Evolutionary conservation across 2,329 filamentous ascomycete genomes (phyloP), one percentile per base, ranked within the genome.

Genomic region (Emergomyces orientalis): DNA sequence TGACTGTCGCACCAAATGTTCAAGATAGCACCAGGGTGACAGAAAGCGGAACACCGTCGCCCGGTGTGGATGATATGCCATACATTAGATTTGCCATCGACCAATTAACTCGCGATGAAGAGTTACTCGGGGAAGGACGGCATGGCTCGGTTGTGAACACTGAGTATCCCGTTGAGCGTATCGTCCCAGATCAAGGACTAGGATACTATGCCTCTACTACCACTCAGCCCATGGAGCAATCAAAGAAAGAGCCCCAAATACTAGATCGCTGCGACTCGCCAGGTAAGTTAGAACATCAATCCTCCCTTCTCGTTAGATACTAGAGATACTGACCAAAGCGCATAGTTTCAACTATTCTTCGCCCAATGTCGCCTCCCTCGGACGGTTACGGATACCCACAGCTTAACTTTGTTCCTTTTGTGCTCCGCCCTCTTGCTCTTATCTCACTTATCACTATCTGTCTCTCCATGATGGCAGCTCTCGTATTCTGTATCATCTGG

Each of bases 81-180:
- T 96, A 92, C 74, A 90, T 97, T 66, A 88, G 88, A 66, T 95
- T 94, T 73, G 92, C 93, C 49, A 85, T 97, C 66, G 89, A 96
- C 66, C 90, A 93, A 66, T 79, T 97, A 68, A 95, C 91, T 6
- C 82, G 88, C 57, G 85, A 89, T 69, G 87, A 87, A 63, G 86
- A 89, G 64, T 80, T 86, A 6, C 76, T 79, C 63, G 81, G 82
- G 11, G 78, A 81, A 62, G 78, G 80, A 62, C 77, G 82, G 67
- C 80, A 84, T 60, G 74, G 81, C 61, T 79, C 81, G 58, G 66
- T 75, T 65, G 66, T 67, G 0, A 73, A 70, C n/a, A 67, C 69
- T 19, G 78, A 80, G 51, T 83, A 83, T 65, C 79, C 81, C 2
- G 77, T 79, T 19, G 79, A 84, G 41, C 75, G 79, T 34, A 75